Base-by-base conservation (phyloP, 2,329 filamentous ascomycete species). In the Fusarium virguliforme region DNA sequence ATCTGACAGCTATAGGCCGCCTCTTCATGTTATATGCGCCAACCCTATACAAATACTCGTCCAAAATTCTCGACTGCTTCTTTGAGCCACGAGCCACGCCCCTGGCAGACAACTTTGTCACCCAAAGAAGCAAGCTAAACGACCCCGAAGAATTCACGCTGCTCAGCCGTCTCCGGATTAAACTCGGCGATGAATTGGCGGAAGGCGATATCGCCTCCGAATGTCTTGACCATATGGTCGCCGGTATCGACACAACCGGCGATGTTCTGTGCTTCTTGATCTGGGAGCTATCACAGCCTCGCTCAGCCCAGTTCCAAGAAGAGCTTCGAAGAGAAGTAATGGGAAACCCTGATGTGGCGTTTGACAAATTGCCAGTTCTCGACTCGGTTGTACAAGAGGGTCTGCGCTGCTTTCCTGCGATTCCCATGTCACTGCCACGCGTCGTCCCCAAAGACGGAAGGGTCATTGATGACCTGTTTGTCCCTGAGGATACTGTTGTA, bases 211-310 rank as follows among this genome's bases (percentile, higher is more conserved):
- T 88, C 59, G 89, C 89, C 0, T 89, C 90, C n/a, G 90, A 92
- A 78, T 91, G 89, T 71, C 85, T 90, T 64, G 90, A 92, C 71
- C 90, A 92, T 76, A 88, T 92, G 87, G 88, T 87, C 0, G 90
- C 90, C 0, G 90, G 90, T 0, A 91, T 92, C 63, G 90, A 92
- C 74, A 92, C 90, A 0, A 92, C 90, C 0, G 90, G 90, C 18
- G 90, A 92, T 70, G 89, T 84, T 0, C 81, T 92, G 0, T 91
- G 89, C 72, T 92, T 92, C 74, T 81, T 92, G 9, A 89, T 92
- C 87, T 90, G 90, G 85, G 86, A 91, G 74, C 82, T 93, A 2
- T 92, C 90, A 1, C 86, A 88, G 69, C 87, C 89, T 1, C 78
- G 83, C 1, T 89, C 86, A 4, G 68, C 81, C 0, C 59, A 74